Base-by-base conservation (phyloP, 1,284 basidiomycete species). In the Tilletia walkeri region DNA sequence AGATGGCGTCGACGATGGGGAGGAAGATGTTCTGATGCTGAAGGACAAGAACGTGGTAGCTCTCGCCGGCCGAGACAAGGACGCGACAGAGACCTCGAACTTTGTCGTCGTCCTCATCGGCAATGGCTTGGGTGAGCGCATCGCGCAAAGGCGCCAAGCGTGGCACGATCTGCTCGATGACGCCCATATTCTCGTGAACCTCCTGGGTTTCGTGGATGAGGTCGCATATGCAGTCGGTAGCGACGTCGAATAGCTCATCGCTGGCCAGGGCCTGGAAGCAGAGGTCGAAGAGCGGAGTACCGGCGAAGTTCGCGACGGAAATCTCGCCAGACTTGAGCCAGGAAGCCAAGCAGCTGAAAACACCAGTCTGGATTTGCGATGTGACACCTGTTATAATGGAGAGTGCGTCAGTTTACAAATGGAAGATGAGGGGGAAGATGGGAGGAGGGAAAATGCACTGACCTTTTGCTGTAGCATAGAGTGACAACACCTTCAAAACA, bases 171-270 rank as follows among this genome's bases (percentile, higher is more conserved):
- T 90, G 86, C 82, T 96, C 88, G 76, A 99, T 94, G 74, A 92
- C 89, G 16, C 88, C 85, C 89, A 95, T 92, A 82, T 95, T 95
- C 66, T 99, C 95, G 74, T 96, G 90, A 36, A 97, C 88, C 84
- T 99, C 96, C 85, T 98, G 95, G 0, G 96, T 99, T 84, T 99
- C 96, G 84, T 98, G 94, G 72, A 99, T 95, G 75, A 98, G 86
- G 82, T 97, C 94, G 84, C 93, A 95, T 68, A 98, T 87, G 56
- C 93, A 90, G 76, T 97, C 92, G 53, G 95, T 93, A 0, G 94
- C 94, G 1, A 90, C 85, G 80, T 99, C 96, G 81, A 99, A 99
- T 10, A 99, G 88, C 65, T 89, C 88, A 39, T 96, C 92, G 7
- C 75, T 75, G 14, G 69, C 69, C 24, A 81, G 73, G 7, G 80